Evolutionary conservation across 2,329 filamentous ascomycete genomes (phyloP), one percentile per base, ranked within the genome.

Genomic region (Fusarium armeniacum): DNA sequence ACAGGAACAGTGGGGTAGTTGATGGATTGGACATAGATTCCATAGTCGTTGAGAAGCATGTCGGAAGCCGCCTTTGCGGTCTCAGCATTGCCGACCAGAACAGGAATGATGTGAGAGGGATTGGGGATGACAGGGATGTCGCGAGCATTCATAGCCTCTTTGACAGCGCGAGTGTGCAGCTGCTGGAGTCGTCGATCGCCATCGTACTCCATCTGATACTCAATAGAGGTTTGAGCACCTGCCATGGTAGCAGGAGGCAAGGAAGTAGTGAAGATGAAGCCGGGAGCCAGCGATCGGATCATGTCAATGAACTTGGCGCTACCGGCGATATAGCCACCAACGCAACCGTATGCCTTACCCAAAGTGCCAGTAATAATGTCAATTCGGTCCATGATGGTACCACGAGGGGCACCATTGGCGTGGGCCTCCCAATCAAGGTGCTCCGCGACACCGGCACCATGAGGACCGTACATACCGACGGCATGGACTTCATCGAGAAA

Each of bases 401-500:
- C 94, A 69, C 87, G 81, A 13, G 93, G 90, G 72, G 86, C 86
- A 60, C 94, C 93, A 58, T 89, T 87, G 62, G 87, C 85, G 79
- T 98, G 94, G 11, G 91, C 90, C 77, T 97, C 93, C 78, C 92
- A 99, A 78, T 99, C 95, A 52, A 99, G 89, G 80, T 99, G 96
- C 83, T 99, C 96, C 35, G 96, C 96, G 45, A 99, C 96, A 81
- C 96, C 96, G 61, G 94, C 96, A 67, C 96, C 96, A 76, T 93
- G 90, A 78, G 96, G 94, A 77, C 96, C 96, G 81, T 99, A 99
- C 96, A 99, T 98, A 78, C 96, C 96, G 24, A 99, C 96, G 45
- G 96, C 96, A 83, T 99, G 96, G 66, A 99, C 96, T 88, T 99
- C 96, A 78, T 99, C 96, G 78, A 98, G 85, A 81, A 99, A 99